Conservation (phyloP, 345 rosid genomes). For the Salix arbutifolia region DNA sequence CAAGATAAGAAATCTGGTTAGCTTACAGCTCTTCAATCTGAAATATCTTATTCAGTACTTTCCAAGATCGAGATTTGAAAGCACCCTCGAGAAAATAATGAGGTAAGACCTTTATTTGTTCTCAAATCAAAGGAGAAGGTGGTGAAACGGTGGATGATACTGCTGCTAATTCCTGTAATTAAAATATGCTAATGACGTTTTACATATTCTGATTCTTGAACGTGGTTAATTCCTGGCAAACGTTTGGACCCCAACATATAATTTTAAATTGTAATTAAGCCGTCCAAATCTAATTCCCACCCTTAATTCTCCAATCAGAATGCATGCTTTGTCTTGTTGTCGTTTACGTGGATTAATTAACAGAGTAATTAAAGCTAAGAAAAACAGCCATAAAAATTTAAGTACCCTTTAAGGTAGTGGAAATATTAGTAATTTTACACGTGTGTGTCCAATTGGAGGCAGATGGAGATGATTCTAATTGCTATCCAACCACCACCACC, state of each 20-base stretch:
- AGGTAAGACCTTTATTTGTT: not conserved
- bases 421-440: not conserved
- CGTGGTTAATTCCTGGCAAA: not conserved
- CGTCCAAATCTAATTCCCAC: not conserved
- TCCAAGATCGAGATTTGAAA: not conserved
- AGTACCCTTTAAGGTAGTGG: not conserved
- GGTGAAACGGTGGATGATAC: not conserved
- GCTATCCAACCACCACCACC: constrained; percentile 10
- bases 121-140: not conserved
- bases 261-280: not conserved
- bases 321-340: not conserved
- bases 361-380: not conserved
- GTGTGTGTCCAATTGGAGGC: not conserved
- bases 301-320: not conserved
- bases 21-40: not conserved
- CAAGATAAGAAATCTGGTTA: not conserved
- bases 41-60: not conserved
- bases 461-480: constrained; percentile 16
- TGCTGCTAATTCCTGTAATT: not conserved
- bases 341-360: not conserved
- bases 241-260: not conserved
- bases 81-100: not conserved
- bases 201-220: not conserved
- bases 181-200: not conserved
- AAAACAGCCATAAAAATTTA: no score